Base-by-base conservation (phyloP, 176 grass and related monocot species). In the Aegilops speltoides region DNA sequence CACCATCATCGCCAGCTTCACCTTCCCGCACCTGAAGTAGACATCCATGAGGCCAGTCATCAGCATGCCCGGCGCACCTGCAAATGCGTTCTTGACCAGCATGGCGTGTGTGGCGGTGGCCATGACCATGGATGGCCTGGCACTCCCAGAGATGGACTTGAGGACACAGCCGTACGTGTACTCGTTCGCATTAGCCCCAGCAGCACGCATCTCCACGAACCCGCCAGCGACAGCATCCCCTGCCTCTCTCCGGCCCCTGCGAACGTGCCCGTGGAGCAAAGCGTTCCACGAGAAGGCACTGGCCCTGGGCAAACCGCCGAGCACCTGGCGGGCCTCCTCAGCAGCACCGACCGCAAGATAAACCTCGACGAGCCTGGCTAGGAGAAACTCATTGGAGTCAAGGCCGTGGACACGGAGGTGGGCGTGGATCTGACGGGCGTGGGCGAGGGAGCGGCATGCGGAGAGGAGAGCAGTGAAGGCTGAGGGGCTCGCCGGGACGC, bases 11-110 rank as follows among this genome's bases (percentile, higher is more conserved):
- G 96, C 96, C 10, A 93, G 89, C 76, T 77, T 87, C 36, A 89
- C 86, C 79, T 94, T 98, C 56, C 90, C 89, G 22, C 96, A 98
- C 84, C 87, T 89, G 86, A 98, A 98, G 85, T 98, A 98, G 33
- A 95, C 87, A 28, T 98, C 93, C 62, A 94, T 88, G 79, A 98
- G 91, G 43, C 86, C 91, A 28, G 93, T 98, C 82, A 88, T 94
- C 7, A 95, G 71, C 83, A 98, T 91, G 25, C 68, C 52, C 4
- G 88, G 87, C 19, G 87, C 81, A 33, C 89, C 89, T 37, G 56
- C 79, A 78, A 93, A 95, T 3, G 86, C 89, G 37, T 92, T 98
- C 91, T 95, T 98, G 61, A 98, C 68, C 50, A 98, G 86, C 81
- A 92, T 78, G 1, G 86, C 88, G 22, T 98, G 96, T 6, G 84